These are phyloP conservation scores for Iberis pinnata DNA, from an alignment of 345 rosid species.

Conservation along the genomic window DNA sequence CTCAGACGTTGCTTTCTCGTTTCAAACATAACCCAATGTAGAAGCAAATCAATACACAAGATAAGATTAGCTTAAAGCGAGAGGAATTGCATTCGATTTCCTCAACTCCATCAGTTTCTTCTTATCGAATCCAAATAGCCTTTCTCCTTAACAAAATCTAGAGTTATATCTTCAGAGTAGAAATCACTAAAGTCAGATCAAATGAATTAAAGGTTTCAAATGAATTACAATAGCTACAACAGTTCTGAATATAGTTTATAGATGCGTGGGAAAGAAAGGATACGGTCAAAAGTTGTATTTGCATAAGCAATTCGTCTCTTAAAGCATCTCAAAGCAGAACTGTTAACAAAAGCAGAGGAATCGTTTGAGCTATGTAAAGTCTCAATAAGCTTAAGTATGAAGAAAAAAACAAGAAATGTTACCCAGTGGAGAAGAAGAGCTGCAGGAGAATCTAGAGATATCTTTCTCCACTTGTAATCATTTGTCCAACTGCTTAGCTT, in stretches of 20 bases:
- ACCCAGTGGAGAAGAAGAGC: conserved; percentile 96
- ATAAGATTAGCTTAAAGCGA: too few relatives aligned
- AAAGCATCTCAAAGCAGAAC: conserved; percentile 80
- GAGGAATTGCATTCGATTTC: too few relatives aligned
- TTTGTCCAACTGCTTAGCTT: conserved; percentile 50
- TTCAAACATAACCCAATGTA: too few relatives aligned
- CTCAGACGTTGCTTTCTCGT: too few relatives aligned
- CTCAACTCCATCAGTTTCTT: too few relatives aligned
- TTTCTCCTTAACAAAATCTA: too few relatives aligned
- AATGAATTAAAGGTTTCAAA: too few relatives aligned
- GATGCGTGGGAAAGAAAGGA: conserved; percentile 34
- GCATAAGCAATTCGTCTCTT: conserved; percentile 73
- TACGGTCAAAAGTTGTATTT: conserved; percentile 71
- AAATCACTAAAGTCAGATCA: too few relatives aligned
- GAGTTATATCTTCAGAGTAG: too few relatives aligned
- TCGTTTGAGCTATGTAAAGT: background rate
- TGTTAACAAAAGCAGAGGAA: conserved; percentile 33
- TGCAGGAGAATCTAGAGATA: conserved; percentile 71
- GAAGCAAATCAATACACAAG: too few relatives aligned
- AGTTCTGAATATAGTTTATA: background rate
- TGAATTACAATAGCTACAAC: background rate
- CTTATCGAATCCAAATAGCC: too few relatives aligned
- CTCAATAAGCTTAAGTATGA: too few relatives aligned
- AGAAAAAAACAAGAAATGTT: conserved; percentile 23
- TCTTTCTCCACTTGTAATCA: conserved; percentile 73